Evolutionary conservation across 2,329 filamentous ascomycete genomes (phyloP).

Genomic region (Pyrenophora tritici-repentis): DNA sequence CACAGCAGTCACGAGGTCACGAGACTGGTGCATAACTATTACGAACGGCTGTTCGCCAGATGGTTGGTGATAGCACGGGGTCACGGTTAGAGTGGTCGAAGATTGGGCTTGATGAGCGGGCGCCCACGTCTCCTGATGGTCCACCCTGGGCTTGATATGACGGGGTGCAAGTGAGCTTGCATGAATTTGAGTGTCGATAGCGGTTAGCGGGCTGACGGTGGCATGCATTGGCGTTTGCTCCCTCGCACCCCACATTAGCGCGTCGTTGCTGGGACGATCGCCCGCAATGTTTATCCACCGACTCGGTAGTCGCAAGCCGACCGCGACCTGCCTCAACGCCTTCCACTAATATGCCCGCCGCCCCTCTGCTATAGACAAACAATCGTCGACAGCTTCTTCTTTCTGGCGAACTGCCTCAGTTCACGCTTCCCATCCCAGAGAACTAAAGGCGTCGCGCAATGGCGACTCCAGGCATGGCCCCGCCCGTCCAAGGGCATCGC

Average conservation of each 20-base stretch:
- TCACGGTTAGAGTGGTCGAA: too few species aligned
- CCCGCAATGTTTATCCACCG: conserved; percentile 21
- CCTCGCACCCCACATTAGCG: conserved; percentile 16
- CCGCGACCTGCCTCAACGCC: conserved; percentile 17
- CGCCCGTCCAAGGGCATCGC: conserved; percentile 38
- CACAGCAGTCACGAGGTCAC: too few species aligned
- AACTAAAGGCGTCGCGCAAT: conserved; percentile 21
- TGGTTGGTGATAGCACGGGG: too few species aligned
- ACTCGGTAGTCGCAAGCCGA: conserved; percentile 14
- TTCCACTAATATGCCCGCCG: conserved; percentile 27
- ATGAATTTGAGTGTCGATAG: conserved; percentile 9
- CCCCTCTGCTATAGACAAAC: conserved; percentile 30
- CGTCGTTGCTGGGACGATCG: conserved; percentile 23
- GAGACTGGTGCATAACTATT: too few species aligned
- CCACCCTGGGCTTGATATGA: not conserved
- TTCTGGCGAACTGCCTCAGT: conserved; percentile 12
- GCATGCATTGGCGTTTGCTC: conserved; percentile 15
- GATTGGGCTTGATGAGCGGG: too few species aligned
- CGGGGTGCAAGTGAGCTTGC: not conserved
- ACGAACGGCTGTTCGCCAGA: too few species aligned
- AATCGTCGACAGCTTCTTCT: conserved; percentile 23
- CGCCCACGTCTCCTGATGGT: not conserved
- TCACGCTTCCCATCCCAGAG: conserved; percentile 6
- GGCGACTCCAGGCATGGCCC: conserved; percentile 30
- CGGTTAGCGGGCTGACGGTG: conserved; percentile 5